These are phyloP conservation scores for Mycena amicta DNA, from an alignment of 768 basidiomycete species.

Conservation along the genomic window DNA sequence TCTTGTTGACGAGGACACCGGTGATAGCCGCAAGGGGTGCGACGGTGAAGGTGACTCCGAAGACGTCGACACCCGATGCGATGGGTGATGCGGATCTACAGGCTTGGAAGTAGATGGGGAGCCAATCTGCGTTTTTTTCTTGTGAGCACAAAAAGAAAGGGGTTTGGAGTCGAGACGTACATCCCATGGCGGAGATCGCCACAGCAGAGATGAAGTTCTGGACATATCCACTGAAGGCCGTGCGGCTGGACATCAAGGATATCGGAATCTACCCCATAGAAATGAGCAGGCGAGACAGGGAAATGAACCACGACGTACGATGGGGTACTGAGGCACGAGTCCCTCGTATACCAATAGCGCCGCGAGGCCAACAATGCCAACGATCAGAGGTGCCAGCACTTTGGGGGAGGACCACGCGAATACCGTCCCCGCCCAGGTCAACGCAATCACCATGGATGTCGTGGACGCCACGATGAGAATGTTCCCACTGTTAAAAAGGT, in stretches of 20 bases:
- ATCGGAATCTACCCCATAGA: conserved; percentile 22
- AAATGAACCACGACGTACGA: not conserved
- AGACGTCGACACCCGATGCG: conserved; percentile 37
- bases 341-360: not conserved
- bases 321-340: not conserved
- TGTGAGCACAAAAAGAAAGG: not conserved
- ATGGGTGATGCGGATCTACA: conserved; percentile 36
- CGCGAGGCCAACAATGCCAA: not conserved
- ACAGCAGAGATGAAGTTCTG: not conserved
- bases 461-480: conserved; percentile 16
- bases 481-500: not conserved
- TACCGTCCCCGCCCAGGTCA: conserved; percentile 33
- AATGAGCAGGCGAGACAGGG: too few relatives aligned
- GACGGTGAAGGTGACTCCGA: conserved; percentile 36
- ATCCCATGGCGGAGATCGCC: not conserved
- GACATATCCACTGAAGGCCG: not conserved
- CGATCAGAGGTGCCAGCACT: not conserved
- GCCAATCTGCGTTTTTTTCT: not conserved
- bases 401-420: conserved; percentile 31
- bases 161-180: not conserved
- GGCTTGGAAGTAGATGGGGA: not conserved
- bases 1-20: conserved; percentile 9
- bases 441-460: conserved; percentile 12
- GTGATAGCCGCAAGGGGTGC: conserved; percentile 36
- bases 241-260: not conserved